A percentile compares a stretch with the other conserved stretches of the same genome.
phyloP scores from a whole-genome alignment of 257 asterid genomes.

The Ophiorrhiza pumila region DNA sequence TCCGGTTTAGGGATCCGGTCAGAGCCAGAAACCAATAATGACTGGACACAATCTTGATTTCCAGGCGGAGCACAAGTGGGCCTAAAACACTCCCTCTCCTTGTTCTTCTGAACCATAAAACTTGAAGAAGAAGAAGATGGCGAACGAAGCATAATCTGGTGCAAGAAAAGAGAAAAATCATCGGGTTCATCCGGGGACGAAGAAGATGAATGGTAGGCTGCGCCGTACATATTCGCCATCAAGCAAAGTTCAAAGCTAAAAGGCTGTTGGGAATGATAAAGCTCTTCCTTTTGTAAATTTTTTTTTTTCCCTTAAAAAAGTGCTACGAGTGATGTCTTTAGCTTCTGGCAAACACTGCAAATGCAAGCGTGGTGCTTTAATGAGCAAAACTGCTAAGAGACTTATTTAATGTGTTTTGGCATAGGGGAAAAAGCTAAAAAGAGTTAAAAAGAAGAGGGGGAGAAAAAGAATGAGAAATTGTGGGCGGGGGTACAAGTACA shows the following conservation, averaged over 20 bases:
- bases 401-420: neutral
- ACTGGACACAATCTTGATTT: slow-evolving; percentile 7
- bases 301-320: too few species aligned
- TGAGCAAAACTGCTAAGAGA: slow-evolving; percentile 14
- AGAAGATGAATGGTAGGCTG: slow-evolving; percentile 15
- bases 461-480: neutral
- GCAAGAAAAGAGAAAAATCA: slow-evolving; percentile 64
- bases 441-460: too few species aligned
- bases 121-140: slow-evolving; percentile 33
- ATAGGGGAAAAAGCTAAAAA: neutral
- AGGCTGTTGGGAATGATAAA: too few species aligned
- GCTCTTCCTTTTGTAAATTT: too few species aligned
- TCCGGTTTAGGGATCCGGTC: slow-evolving; percentile 32
- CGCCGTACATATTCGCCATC: slow-evolving; percentile 45
- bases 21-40: slow-evolving; percentile 8
- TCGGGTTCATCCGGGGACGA: slow-evolving; percentile 45
- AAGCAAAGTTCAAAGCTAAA: slow-evolving; percentile 2
- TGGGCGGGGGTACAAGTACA: slow-evolving; percentile 18
- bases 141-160: slow-evolving; percentile 56
- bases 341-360: too few species aligned
- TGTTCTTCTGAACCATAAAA: neutral
- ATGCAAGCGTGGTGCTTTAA: neutral
- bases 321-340: too few species aligned
- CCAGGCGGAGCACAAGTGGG: slow-evolving; percentile 1
- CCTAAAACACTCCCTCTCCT: slow-evolving; percentile 19